phyloP scores from a whole-genome alignment of 2,329 filamentous ascomycete species.

The Claviceps purpurea region DNA sequence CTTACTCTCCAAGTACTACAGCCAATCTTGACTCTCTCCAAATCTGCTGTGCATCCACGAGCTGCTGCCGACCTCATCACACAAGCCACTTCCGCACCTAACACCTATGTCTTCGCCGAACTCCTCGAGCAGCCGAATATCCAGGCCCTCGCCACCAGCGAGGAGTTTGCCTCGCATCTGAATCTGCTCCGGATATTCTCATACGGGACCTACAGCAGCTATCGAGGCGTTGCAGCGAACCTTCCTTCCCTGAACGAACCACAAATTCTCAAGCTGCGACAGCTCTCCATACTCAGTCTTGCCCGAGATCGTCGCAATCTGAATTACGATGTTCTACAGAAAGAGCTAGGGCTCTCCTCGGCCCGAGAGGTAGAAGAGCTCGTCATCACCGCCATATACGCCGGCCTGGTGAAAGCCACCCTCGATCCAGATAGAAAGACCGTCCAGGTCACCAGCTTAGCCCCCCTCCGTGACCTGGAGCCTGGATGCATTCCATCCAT shows the following conservation, averaged over 20 bases:
- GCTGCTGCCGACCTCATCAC: constrained; percentile 76
- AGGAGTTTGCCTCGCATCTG: constrained; percentile 51
- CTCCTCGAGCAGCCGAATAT: constrained; percentile 73
- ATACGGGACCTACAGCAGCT: constrained; percentile 77
- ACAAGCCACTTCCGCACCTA: constrained; percentile 77
- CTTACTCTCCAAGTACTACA: constrained; percentile 25
- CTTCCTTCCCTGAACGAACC: constrained; percentile 60
- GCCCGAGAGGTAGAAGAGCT: constrained; percentile 68
- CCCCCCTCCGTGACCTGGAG: constrained; percentile 73
- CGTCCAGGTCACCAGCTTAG: constrained; percentile 67
- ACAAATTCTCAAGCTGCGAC: constrained; percentile 75
- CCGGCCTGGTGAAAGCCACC: constrained; percentile 66
- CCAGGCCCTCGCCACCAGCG: constrained; percentile 49
- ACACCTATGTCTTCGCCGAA: constrained; percentile 88
- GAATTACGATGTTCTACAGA: constrained; percentile 57
- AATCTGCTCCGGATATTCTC: constrained; percentile 78
- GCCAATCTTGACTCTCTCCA: constrained; percentile 83
- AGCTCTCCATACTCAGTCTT: constrained; percentile 77
- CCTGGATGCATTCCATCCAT: constrained; percentile 59
- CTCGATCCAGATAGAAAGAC: constrained; percentile 65
- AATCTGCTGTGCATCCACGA: constrained; percentile 70
- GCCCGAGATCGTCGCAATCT: constrained; percentile 55
- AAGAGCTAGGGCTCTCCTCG: constrained; percentile 51
- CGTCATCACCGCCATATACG: constrained; percentile 78
- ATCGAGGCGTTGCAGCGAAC: constrained; percentile 28